Base-by-base conservation (phyloP, 305 asterid species). In the Withania somnifera region DNA sequence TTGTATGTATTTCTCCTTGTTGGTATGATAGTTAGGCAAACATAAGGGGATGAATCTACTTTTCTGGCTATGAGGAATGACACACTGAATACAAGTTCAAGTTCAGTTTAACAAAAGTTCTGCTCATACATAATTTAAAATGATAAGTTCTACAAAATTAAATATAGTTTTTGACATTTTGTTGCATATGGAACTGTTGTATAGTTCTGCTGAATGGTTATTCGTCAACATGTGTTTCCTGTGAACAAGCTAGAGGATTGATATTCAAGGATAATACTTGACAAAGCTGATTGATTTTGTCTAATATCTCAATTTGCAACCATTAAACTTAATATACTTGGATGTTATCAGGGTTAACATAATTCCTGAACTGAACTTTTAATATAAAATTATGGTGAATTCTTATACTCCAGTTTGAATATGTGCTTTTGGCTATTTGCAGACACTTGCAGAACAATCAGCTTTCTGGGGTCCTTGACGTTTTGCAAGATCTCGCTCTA, bases 381-480 rank as follows among this genome's bases (percentile, higher is more conserved):
- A 78, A 45, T 47, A n/a, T 45, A 54, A 42, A 53, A 24, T 54
- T 51, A 56, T 34, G 42, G 26, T 17, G 22, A 36, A 28, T 77
- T 26, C 6, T 28, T 47, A 17, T 56, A 22, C 54, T 69, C 28
- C 78, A 56, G 64, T 40, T 3, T 38, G 63, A 64, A 20, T 67
- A 54, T 51, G 77, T 53, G n/a, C 13, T 10, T 84, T 77, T 83
- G 42, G 51, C 17, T 75, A 56, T 42, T 40, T 89, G 83, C 86
- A 96, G 99, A 93, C 88, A 90, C 90, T 88, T 96, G 94, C 95
- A 93, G 87, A 88, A 93, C 87, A 96, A 96, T 89, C 93, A 85
- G 87, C 97, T 96, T 75, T 63, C 88, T 9, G 99, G 99, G 82
- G 79, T 88, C 81, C 98, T 96, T 63, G 91, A 90, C 88, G 97